A percentile compares a stretch with the other conserved stretches of the same genome.
These are phyloP conservation scores for Fusarium setosum DNA, from an alignment of 2,329 filamentous ascomycete species.

Conservation along the genomic window DNA sequence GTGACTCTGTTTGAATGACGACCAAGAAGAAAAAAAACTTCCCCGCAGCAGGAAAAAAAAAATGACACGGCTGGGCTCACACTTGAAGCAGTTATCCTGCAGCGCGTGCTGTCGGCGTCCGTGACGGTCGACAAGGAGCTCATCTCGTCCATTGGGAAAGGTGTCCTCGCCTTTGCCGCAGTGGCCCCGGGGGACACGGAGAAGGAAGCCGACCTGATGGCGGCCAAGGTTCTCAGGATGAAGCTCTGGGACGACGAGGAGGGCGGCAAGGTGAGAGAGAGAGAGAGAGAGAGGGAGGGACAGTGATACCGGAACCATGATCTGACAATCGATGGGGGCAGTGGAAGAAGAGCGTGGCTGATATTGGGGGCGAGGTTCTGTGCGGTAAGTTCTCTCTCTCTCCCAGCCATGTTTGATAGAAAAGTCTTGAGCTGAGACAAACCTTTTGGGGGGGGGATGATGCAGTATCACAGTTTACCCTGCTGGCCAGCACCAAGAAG, in stretches of 20 bases:
- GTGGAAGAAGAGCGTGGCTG: constrained; percentile 92
- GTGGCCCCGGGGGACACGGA: constrained; percentile 90
- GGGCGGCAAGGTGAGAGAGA: constrained; percentile 67
- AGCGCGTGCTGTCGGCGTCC: constrained; percentile 93
- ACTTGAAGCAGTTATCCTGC: constrained; percentile 77
- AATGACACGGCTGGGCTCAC: constrained; percentile 19
- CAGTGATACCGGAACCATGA: constrained; percentile 5
- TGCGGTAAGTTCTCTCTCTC: constrained; percentile 72
- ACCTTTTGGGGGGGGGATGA: constrained; percentile 8
- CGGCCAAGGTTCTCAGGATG: constrained; percentile 87
- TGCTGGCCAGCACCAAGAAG: constrained; percentile 93
- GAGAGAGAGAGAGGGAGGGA: constrained; percentile 33
- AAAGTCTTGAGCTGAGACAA: neutral
- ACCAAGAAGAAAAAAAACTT: no score
- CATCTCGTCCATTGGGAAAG: constrained; percentile 90
- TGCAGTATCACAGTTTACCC: constrained; percentile 94
- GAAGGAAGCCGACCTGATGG: constrained; percentile 87
- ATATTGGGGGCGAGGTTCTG: constrained; percentile 92
- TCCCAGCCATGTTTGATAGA: neutral
- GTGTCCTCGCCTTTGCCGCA: constrained; percentile 90
- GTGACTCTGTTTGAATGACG: neutral
- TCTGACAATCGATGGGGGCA: constrained; percentile 51
- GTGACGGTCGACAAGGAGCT: constrained; percentile 93
- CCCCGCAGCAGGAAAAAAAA: neutral
- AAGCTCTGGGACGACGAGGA: constrained; percentile 90